Evolutionary conservation across 2,329 filamentous ascomycete species (phyloP).

Genomic region (Penicillium sp.): DNA sequence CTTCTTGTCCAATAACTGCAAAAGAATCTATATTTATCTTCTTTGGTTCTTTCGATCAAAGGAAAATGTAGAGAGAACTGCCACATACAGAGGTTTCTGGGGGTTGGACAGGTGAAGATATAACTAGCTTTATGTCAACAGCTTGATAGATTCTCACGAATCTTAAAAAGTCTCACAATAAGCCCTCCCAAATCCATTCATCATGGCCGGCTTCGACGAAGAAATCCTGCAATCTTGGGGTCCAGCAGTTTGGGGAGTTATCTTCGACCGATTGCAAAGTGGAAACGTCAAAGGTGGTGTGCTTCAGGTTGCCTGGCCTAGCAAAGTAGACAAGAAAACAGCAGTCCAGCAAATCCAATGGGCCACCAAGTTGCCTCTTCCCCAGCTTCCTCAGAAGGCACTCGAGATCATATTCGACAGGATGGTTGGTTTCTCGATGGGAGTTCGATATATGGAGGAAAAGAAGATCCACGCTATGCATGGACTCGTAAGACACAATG

Average conservation of each 20-base stretch:
- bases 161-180: no score
- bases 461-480: constrained; percentile 5
- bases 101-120: neutral
- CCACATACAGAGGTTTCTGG: neutral
- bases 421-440: neutral
- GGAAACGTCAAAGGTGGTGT: constrained; percentile 1
- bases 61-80: neutral
- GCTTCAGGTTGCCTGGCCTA: neutral
- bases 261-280: constrained; percentile 4
- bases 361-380: constrained; percentile 1
- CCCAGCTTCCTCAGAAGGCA: neutral
- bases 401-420: neutral
- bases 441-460: constrained; percentile 3
- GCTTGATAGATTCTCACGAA: neutral
- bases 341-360: constrained; percentile 1
- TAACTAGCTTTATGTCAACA: neutral
- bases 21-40: neutral
- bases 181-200: neutral
- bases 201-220: neutral
- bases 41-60: neutral
- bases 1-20: neutral
- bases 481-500: neutral
- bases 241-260: constrained; percentile 3
- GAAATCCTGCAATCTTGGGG: neutral
- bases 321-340: neutral